These are phyloP conservation scores for Hymenoscyphus occultus DNA, from an alignment of 2,329 filamentous ascomycete species.

Conservation along the genomic window DNA sequence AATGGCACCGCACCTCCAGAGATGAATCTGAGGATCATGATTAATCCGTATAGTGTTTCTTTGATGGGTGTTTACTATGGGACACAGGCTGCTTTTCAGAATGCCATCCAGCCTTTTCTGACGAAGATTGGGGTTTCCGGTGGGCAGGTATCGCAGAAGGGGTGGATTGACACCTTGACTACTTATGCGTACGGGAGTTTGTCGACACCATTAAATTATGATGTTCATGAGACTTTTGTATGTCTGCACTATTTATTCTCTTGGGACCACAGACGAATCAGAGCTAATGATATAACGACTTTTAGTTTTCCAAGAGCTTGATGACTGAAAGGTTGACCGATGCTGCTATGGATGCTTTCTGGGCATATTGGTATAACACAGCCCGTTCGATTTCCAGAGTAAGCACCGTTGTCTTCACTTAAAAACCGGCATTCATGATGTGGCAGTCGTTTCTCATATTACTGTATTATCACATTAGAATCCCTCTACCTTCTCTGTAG, in stretches of 20 bases:
- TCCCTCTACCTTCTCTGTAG: neutral
- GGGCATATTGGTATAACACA: constrained; percentile 18
- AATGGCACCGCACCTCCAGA: constrained; percentile 18
- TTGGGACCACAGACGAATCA: neutral
- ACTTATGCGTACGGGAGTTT: constrained; percentile 21
- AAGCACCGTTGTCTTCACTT: neutral
- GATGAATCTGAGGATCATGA: constrained; percentile 23
- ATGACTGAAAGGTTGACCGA: constrained; percentile 20
- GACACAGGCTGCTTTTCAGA: constrained; percentile 15
- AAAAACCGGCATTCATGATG: neutral
- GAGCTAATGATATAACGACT: neutral
- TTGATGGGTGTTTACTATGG: constrained; percentile 21
- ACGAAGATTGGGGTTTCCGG: constrained; percentile 14
- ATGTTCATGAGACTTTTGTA: constrained; percentile 25
- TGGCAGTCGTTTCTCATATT: neutral
- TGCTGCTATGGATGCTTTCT: constrained; percentile 17
- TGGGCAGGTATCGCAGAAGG: constrained; percentile 11
- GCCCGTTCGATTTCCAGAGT: constrained; percentile 7
- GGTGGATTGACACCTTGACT: constrained; percentile 19
- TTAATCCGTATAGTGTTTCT: constrained; percentile 7
- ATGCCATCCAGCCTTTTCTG: constrained; percentile 16
- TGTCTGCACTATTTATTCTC: neutral
- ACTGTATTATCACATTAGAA: no score
- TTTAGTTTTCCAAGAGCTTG: constrained; percentile 23
- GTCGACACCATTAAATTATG: constrained; percentile 18